Evolutionary conservation across 805 yeast genomes (phyloP).

Genomic region (Saturnispora besseyi): DNA sequence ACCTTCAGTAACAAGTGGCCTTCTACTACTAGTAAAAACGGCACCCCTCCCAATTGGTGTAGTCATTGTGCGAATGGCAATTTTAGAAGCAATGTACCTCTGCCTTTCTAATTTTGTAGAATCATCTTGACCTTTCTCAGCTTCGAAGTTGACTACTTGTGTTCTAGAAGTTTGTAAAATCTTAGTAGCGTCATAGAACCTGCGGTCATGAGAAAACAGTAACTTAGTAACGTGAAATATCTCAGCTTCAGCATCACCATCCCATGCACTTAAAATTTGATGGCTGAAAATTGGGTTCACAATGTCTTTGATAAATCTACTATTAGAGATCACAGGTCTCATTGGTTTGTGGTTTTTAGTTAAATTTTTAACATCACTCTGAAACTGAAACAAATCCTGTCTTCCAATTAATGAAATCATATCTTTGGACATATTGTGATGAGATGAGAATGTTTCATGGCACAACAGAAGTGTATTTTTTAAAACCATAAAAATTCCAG

Average conservation of each 20-base stretch:
- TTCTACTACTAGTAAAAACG: conserved; percentile 53
- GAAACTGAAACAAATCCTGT: conserved; percentile 42
- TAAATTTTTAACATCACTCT: conserved; percentile 5
- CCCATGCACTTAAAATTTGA: conserved; percentile 53
- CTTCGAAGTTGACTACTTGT: conserved; percentile 41
- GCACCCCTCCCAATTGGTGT: conserved; percentile 76
- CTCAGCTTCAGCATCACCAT: conserved; percentile 62
- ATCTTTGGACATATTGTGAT: conserved; percentile 31
- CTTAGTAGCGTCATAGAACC: conserved; percentile 69
- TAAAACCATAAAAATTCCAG: conserved; percentile 61
- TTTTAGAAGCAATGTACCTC: conserved; percentile 47
- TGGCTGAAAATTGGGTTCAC: conserved; percentile 32
- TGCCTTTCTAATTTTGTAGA: conserved; percentile 48
- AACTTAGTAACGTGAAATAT: conserved; percentile 57
- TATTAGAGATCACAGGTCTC: conserved; percentile 30
- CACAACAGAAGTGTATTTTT: conserved; percentile 48
- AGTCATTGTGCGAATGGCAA: conserved; percentile 64
- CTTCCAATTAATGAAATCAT: conserved; percentile 57
- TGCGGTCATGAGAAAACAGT: conserved; percentile 67
- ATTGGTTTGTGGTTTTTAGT: background rate
- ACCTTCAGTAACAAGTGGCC: conserved; percentile 77
- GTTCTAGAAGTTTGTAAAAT: conserved; percentile 61
- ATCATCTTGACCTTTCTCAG: conserved; percentile 37
- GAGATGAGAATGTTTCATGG: conserved; percentile 43
- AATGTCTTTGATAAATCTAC: conserved; percentile 22